Evolutionary conservation across 305 asterid species (phyloP), one percentile per base, ranked within the genome.

Genomic region (Fraxinus albicans): DNA sequence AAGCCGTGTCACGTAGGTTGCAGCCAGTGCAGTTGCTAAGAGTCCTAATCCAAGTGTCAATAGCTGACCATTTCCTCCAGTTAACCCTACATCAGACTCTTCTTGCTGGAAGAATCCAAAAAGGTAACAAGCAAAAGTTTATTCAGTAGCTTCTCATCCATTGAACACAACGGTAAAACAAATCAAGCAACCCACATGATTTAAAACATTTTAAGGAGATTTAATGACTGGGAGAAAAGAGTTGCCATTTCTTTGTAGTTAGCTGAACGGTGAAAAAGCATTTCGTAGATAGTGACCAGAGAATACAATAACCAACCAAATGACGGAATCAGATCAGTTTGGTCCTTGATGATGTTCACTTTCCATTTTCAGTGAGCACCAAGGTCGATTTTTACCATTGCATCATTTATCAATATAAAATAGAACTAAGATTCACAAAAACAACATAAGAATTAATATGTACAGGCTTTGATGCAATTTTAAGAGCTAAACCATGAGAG

Each of bases 11-110:
- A 95, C 97, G 29, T 94, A 95, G 9, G 98, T 83, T 63, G 99
- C 98, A 53, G 98, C 99, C 4, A 94, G 21, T 25, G 93, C 98
- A 4, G 98, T 95, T 42, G 92, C 93, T 72, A 94, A 87, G 36
- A 95, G 89, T n/a, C 98, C 98, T 77, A 93, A 33, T 42, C 98
- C 99, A 5, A 94, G 98, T 6, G 96, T 93, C 89, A 90, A 78
- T 31, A 95, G 91, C 92, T 92, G 97, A 31, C 94, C 91, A 1
- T 88, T 92, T 60, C 94, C 94, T 87, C 96, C 95, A 2, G 83
- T 50, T 35, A 93, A 84, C 79, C 94, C 95, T 33, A 88, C 19
- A 53, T 88, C 95, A 60, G 98, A 85, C 70, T 91, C 99, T 77
- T 95, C 99, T 94, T 95, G 98, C 99, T 94, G 92, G 69, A 79